A percentile compares a stretch with the other conserved stretches of the same genome.
phyloP scores from a whole-genome alignment of 805 yeast genomes.

The Hanseniaspora nectarophila region DNA sequence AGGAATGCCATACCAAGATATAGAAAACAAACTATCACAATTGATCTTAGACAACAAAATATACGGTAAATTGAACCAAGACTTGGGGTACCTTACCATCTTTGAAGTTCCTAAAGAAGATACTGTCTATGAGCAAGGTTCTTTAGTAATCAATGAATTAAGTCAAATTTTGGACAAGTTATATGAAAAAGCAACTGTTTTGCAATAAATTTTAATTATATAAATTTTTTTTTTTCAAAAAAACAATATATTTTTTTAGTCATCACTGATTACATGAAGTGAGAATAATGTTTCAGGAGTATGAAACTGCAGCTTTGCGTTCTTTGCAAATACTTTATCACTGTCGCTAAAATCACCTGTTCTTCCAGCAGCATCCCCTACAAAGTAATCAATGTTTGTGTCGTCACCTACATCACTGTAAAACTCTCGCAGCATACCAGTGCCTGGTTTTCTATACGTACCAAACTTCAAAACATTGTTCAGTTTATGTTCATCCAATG shows the following conservation, averaged over 20 bases:
- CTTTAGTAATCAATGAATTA: slow-evolving; percentile 77
- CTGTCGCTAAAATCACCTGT: slow-evolving; percentile 64
- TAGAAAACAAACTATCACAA: slow-evolving; percentile 88
- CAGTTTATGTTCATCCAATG: slow-evolving; percentile 1
- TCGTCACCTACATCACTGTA: slow-evolving; percentile 26
- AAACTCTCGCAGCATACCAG: slow-evolving; percentile 64
- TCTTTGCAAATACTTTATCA: slow-evolving; percentile 59
- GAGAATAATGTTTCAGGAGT: slow-evolving; percentile 61
- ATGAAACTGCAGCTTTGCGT: slow-evolving; percentile 41
- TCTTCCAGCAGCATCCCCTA: slow-evolving; percentile 98
- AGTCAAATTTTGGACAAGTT: slow-evolving; percentile 78
- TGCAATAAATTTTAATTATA: slow-evolving; percentile 56
- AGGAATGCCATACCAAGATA: slow-evolving; percentile 75
- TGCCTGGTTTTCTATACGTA: slow-evolving; percentile 54
- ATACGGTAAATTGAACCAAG: slow-evolving; percentile 93
- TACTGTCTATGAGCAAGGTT: slow-evolving; percentile 74
- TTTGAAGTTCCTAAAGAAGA: slow-evolving; percentile 83
- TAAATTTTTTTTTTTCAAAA: too few relatives aligned
- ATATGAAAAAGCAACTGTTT: slow-evolving; percentile 82
- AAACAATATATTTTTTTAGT: too few relatives aligned
- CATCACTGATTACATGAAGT: neutral
- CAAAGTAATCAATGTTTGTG: slow-evolving; percentile 31
- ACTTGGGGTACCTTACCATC: slow-evolving; percentile 91
- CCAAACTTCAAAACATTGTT: neutral
- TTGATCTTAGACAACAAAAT: slow-evolving; percentile 95